Conservation (phyloP, 2,329 filamentous ascomycete species). For the Epichloe gansuensis region DNA sequence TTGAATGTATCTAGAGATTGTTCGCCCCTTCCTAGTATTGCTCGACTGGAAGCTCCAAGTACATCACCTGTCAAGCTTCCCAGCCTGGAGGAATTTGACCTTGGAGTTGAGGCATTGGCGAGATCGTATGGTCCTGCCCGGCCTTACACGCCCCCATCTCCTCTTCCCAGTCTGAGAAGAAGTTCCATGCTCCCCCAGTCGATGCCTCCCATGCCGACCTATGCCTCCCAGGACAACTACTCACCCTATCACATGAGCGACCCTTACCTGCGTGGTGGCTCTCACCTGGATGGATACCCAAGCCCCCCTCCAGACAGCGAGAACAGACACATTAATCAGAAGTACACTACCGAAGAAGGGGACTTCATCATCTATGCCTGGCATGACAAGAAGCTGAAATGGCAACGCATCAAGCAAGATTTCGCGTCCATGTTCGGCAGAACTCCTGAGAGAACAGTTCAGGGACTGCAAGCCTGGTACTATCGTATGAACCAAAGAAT, state of each 20-base stretch:
- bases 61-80: conserved; percentile 17
- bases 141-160: conserved; percentile 17
- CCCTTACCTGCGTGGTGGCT: conserved; percentile 11
- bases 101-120: conserved; percentile 24
- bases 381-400: conserved; percentile 30
- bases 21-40: conserved; percentile 14
- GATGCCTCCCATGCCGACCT: conserved; percentile 12
- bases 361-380: conserved; percentile 32
- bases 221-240: conserved; percentile 12
- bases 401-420: conserved; percentile 27
- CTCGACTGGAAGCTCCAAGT: conserved; percentile 7
- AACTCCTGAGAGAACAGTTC: conserved; percentile 24
- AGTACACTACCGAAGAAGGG: conserved; percentile 30
- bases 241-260: conserved; percentile 13
- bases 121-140: conserved; percentile 17
- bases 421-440: conserved; percentile 26
- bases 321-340: conserved; percentile 29
- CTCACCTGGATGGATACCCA: conserved; percentile 18
- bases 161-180: conserved; percentile 14
- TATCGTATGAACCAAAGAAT: conserved; percentile 31
- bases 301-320: conserved; percentile 24
- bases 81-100: conserved; percentile 25
- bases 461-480: conserved; percentile 30
- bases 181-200: conserved; percentile 14
- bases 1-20: conserved; percentile 12